phyloP scores from a whole-genome alignment of 208 protist genomes.

The Willaertia magna region DNA sequence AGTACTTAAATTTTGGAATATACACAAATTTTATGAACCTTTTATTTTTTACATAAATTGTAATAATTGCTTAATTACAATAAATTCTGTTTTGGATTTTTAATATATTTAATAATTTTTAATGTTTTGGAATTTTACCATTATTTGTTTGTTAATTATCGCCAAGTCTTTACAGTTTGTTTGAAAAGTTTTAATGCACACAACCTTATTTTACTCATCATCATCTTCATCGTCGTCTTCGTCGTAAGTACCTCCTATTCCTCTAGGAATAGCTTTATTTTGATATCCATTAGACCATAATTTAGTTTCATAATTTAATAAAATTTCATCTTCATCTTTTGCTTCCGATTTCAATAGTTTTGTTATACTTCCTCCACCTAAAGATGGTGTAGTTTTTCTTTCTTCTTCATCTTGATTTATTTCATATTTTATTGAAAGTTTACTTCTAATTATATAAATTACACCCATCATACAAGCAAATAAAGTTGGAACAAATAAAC shows the following conservation, averaged over 20 bases:
- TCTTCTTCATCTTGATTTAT: not conserved
- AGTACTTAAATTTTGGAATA: no score
- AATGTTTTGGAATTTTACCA: no score
- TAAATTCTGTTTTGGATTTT: no score
- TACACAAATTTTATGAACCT: no score
- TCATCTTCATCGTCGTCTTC: not conserved
- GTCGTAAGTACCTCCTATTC: not conserved
- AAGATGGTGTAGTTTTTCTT: not conserved
- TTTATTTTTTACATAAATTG: no score
- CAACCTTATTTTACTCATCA: no score
- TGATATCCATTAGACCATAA: not conserved
- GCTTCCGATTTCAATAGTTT: not conserved
- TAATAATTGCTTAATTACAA: no score
- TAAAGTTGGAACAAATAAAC: not conserved
- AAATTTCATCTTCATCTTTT: not conserved
- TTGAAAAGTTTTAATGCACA: no score
- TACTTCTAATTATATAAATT: not conserved
- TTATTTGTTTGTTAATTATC: no score
- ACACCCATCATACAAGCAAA: not conserved
- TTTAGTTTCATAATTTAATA: not conserved
- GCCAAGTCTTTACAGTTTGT: no score
- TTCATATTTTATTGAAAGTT: not conserved
- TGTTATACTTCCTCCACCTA: not conserved
- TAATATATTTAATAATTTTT: no score
- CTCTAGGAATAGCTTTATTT: not conserved